These are phyloP conservation scores for Boletus mariae DNA, from an alignment of 1,284 basidiomycete species.

Conservation along the genomic window DNA sequence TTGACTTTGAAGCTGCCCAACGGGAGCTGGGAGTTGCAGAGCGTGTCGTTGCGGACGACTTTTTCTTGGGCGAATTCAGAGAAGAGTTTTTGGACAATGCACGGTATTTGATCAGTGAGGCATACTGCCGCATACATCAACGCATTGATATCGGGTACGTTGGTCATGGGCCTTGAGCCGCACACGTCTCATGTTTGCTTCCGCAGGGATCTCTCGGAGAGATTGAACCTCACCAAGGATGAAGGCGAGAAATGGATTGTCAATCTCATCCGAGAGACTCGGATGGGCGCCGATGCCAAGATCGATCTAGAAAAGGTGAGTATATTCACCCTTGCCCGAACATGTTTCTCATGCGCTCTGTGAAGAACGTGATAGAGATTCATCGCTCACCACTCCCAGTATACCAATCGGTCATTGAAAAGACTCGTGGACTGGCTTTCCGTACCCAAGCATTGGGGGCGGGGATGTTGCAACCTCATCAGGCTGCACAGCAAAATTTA, in stretches of 20 bases:
- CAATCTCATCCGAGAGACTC: conserved; percentile 94
- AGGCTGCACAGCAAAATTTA: conserved; percentile 32
- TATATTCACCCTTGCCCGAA: not conserved
- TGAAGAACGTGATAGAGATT: conserved; percentile 93
- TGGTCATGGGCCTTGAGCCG: not conserved
- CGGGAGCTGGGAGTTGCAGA: conserved; percentile 78
- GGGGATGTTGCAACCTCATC: conserved; percentile 65
- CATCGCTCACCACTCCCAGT: conserved; percentile 86
- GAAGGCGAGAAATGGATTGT: conserved; percentile 99
- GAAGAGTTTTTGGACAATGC: conserved; percentile 97
- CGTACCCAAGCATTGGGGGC: conserved; percentile 88
- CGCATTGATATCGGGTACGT: conserved; percentile 90
- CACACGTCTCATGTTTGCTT: not conserved
- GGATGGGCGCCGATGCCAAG: conserved; percentile 93
- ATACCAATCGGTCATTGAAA: conserved; percentile 95
- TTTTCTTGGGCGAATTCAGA: conserved; percentile 88
- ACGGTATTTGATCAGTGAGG: conserved; percentile 92
- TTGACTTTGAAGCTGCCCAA: conserved; percentile 89
- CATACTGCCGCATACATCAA: conserved; percentile 97
- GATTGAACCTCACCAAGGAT: conserved; percentile 86
- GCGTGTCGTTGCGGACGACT: conserved; percentile 85
- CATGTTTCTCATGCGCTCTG: conserved; percentile 9
- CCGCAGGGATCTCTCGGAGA: conserved; percentile 82
- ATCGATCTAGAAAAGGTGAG: conserved; percentile 91
- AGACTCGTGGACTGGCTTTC: conserved; percentile 88